A percentile compares a stretch with the other conserved stretches of the same genome.
Conservation (phyloP, 2,329 filamentous ascomycete species). For the Cytospora mali region DNA sequence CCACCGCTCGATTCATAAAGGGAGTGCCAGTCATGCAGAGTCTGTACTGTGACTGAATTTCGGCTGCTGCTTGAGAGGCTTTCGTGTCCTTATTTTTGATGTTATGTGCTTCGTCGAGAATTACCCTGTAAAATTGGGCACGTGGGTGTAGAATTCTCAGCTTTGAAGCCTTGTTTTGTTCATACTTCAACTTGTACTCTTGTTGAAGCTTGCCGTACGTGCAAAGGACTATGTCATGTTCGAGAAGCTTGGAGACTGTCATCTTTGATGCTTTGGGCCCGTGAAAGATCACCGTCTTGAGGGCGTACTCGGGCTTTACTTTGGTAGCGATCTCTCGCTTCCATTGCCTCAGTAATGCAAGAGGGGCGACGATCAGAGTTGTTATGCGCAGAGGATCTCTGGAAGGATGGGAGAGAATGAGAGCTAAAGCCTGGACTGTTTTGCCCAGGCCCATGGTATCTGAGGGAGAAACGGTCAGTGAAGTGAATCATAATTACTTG, state of each 20-base stretch:
- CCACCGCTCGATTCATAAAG: conserved; percentile 23
- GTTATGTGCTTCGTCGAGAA: conserved; percentile 22
- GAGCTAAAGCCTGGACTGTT: conserved; percentile 81
- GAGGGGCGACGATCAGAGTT: conserved; percentile 79
- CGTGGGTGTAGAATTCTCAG: conserved; percentile 1
- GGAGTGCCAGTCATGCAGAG: conserved; percentile 27
- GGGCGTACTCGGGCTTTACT: conserved; percentile 33
- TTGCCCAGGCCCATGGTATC: conserved; percentile 95
- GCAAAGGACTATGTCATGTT: conserved; percentile 22
- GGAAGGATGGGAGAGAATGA: conserved; percentile 60
- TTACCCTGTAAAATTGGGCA: conserved; percentile 11
- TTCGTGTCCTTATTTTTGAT: conserved; percentile 12
- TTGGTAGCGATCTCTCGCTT: conserved; percentile 68
- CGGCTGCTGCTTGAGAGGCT: conserved; percentile 15
- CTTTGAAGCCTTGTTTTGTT: neutral
- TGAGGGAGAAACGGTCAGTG: conserved; percentile 36
- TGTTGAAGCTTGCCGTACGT: conserved; percentile 22
- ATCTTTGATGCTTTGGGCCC: conserved; percentile 28
- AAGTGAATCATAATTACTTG: neutral
- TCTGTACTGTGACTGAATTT: conserved; percentile 14
- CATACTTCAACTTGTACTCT: conserved; percentile 18
- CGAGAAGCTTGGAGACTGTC: conserved; percentile 1
- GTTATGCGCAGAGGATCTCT: conserved; percentile 48
- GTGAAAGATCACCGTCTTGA: conserved; percentile 36
- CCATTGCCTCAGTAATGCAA: conserved; percentile 94